A percentile compares a stretch with the other conserved stretches of the same genome.
phyloP scores from a whole-genome alignment of 257 asterid genomes.

The Solanum habrochaites region DNA sequence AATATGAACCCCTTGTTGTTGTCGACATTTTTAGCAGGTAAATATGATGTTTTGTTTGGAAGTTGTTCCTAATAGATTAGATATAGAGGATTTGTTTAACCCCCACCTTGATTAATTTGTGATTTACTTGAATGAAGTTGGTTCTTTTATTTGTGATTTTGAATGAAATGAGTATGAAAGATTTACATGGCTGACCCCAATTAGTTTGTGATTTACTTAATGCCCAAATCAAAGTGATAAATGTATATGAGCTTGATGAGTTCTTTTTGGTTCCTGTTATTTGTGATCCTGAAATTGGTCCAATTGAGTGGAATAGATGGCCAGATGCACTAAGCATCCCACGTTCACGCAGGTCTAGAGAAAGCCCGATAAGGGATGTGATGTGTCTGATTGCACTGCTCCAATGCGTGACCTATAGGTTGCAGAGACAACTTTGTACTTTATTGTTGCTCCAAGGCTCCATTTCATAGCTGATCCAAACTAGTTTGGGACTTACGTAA shows the following conservation, averaged over 20 bases:
- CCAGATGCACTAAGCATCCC: background rate
- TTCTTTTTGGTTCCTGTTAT: background rate
- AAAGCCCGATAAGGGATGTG: background rate
- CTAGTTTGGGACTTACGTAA: background rate
- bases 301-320: background rate
- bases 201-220: background rate
- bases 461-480: background rate
- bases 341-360: background rate
- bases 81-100: background rate
- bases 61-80: background rate
- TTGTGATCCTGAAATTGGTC: background rate
- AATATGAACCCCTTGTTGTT: background rate
- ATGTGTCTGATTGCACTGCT: background rate
- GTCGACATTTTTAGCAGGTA: constrained; percentile 6
- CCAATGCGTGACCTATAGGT: background rate
- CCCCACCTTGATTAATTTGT: background rate
- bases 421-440: background rate
- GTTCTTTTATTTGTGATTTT: background rate
- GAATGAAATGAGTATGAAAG: background rate
- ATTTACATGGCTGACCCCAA: background rate
- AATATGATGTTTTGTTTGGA: background rate
- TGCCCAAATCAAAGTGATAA: background rate
- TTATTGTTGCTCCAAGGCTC: background rate
- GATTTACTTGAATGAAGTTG: background rate
- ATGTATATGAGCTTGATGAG: background rate